Conservation (phyloP, 495 filamentous ascomycete genomes). For the Penicillium pulvis region DNA sequence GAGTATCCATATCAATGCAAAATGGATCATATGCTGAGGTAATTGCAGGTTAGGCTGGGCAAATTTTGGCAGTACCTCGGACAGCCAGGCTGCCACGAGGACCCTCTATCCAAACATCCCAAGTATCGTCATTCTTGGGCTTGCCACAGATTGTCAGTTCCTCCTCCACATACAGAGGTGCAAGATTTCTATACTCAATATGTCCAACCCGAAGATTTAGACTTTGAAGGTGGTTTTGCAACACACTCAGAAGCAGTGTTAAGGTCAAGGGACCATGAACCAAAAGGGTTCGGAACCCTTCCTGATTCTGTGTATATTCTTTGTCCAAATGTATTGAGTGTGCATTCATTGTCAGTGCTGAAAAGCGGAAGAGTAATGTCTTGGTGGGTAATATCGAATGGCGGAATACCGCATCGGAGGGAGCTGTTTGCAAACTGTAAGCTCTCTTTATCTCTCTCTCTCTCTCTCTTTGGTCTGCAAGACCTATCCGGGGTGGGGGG, state of each 20-base stretch:
- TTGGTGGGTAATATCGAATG: slow-evolving; percentile 63
- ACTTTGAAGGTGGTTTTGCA: slow-evolving; percentile 52
- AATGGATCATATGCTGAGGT: background rate
- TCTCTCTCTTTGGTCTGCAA: background rate
- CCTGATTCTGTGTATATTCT: slow-evolving; percentile 64
- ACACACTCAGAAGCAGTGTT: slow-evolving; percentile 67
- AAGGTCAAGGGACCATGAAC: slow-evolving; percentile 87
- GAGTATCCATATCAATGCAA: too few species aligned
- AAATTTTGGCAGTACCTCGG: slow-evolving; percentile 51
- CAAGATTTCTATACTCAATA: slow-evolving; percentile 80
- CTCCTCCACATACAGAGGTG: slow-evolving; percentile 76
- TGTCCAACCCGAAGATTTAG: slow-evolving; percentile 34
- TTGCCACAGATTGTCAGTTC: slow-evolving; percentile 60
- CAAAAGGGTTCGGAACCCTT: slow-evolving; percentile 73
- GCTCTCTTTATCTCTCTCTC: background rate
- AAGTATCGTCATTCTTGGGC: slow-evolving; percentile 35
- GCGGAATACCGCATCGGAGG: slow-evolving; percentile 54
- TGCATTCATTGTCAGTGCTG: slow-evolving; percentile 82
- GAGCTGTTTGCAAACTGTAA: slow-evolving; percentile 28
- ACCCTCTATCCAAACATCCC: slow-evolving; percentile 70
- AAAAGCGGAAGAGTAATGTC: slow-evolving; percentile 79
- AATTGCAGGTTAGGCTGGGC: background rate
- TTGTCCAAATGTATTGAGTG: slow-evolving; percentile 84
- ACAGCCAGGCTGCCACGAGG: slow-evolving; percentile 61
- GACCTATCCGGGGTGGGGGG: background rate